phyloP scores from a whole-genome alignment of 257 asterid genomes.

The Nicotiana paniculata region DNA sequence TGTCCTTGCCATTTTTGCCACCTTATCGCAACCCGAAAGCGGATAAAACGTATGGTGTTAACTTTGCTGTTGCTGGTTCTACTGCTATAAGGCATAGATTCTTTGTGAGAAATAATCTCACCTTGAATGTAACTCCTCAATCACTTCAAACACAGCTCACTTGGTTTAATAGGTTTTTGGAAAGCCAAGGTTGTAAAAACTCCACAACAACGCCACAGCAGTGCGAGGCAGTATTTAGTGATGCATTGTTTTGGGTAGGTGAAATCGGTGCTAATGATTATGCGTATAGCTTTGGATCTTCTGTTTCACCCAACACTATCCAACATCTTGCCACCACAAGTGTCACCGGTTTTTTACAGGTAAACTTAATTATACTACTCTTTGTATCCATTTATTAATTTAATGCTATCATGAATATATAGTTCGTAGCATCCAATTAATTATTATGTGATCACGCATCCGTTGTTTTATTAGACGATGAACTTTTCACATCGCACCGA shows the following conservation, averaged over 20 bases:
- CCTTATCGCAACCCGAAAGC: slow-evolving; percentile 40
- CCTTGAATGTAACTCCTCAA: slow-evolving; percentile 52
- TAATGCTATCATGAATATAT: neutral
- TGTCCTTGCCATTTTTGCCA: slow-evolving; percentile 56
- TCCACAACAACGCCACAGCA: slow-evolving; percentile 20
- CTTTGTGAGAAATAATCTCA: slow-evolving; percentile 43
- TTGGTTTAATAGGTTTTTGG: slow-evolving; percentile 49
- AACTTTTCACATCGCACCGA: neutral
- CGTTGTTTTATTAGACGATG: neutral
- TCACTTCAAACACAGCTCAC: slow-evolving; percentile 54
- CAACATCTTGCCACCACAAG: slow-evolving; percentile 55
- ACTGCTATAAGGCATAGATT: slow-evolving; percentile 68
- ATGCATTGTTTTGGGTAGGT: slow-evolving; percentile 72
- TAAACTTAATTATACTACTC: slow-evolving; percentile 3
- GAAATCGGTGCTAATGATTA: slow-evolving; percentile 80
- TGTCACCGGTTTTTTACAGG: slow-evolving; percentile 50
- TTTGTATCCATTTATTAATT: neutral
- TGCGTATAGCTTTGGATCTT: slow-evolving; percentile 56
- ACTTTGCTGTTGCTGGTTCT: slow-evolving; percentile 80
- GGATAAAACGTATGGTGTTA: slow-evolving; percentile 34
- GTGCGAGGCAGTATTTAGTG: slow-evolving; percentile 34
- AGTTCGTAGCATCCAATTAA: neutral
- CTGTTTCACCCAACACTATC: slow-evolving; percentile 33
- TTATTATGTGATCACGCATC: neutral
- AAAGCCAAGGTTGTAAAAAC: slow-evolving; percentile 40